Evolutionary conservation across 768 basidiomycete genomes (phyloP).

Genomic region (Coprinellus aureogranulatus): DNA sequence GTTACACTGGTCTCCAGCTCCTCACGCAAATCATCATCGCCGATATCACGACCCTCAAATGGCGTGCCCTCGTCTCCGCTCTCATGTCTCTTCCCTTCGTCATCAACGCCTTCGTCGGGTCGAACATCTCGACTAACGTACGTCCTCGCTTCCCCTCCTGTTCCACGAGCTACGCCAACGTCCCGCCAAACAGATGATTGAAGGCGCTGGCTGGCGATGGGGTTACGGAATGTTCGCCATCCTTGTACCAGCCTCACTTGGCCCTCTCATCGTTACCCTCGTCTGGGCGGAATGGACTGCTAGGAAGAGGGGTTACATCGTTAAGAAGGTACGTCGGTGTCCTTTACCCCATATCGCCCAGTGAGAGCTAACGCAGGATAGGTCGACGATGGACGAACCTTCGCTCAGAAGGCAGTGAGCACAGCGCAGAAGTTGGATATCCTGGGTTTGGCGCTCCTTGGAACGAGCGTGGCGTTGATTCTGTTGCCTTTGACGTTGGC

Average conservation of each 20-base stretch:
- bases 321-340: not conserved
- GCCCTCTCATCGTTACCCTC: slow-evolving; percentile 53
- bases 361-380: too few relatives aligned
- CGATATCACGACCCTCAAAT: slow-evolving; percentile 56
- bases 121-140: slow-evolving; percentile 50
- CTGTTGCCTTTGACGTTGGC: slow-evolving; percentile 56
- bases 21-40: slow-evolving; percentile 65
- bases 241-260: slow-evolving; percentile 47
- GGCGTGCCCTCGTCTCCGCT: slow-evolving; percentile 51
- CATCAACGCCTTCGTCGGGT: slow-evolving; percentile 64
- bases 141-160: too few relatives aligned
- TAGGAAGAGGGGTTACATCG: slow-evolving; percentile 32
- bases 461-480: slow-evolving; percentile 47
- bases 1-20: slow-evolving; percentile 65
- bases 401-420: slow-evolving; percentile 20
- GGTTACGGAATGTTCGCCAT: slow-evolving; percentile 65
- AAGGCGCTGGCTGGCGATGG: slow-evolving; percentile 60
- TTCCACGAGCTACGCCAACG: too few relatives aligned
- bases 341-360: too few relatives aligned
- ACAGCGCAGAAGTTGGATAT: slow-evolving; percentile 41
- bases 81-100: slow-evolving; percentile 35
- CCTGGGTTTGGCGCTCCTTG: slow-evolving; percentile 51
- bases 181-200: slow-evolving; percentile 31
- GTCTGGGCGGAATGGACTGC: slow-evolving; percentile 55
- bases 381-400: not conserved